Percentiles rank a stretch among this genome's conserved stretches.
Conservation (phyloP, 2,329 filamentous ascomycete species). For the Fusarium sp. region DNA sequence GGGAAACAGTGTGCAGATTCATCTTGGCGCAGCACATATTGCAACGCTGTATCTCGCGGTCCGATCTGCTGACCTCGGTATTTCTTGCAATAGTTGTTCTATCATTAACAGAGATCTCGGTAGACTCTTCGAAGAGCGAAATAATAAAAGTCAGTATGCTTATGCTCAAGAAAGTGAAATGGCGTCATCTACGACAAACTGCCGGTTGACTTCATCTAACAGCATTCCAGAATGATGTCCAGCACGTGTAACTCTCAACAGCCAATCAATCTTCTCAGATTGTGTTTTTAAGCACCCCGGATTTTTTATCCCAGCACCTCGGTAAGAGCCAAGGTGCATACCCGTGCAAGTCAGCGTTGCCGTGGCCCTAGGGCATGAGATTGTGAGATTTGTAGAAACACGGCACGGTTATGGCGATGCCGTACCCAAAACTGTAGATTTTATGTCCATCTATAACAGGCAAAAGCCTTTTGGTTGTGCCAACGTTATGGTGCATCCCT, state of each 20-base stretch:
- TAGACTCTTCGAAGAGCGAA: not conserved
- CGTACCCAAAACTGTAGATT: not conserved
- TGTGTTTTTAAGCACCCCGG: slow-evolving; percentile 33
- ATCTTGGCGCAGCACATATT: slow-evolving; percentile 3
- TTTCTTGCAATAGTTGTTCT: not conserved
- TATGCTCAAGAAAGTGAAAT: not conserved
- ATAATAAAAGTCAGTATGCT: too few species aligned
- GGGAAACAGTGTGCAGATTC: slow-evolving; percentile 19
- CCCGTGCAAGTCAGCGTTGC: slow-evolving; percentile 10
- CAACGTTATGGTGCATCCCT: too few species aligned
- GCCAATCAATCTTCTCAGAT: slow-evolving; percentile 24
- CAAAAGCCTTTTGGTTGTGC: too few species aligned
- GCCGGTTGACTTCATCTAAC: slow-evolving; percentile 13
- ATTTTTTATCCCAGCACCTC: slow-evolving; percentile 22
- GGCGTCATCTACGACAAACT: slow-evolving; percentile 1
- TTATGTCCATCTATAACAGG: too few species aligned
- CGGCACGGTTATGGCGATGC: not conserved
- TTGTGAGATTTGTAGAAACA: not conserved
- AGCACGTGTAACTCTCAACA: slow-evolving; percentile 7
- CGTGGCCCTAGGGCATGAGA: slow-evolving; percentile 8
- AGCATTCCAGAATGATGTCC: slow-evolving; percentile 24
- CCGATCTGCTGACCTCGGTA: not conserved
- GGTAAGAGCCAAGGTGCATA: slow-evolving; percentile 13
- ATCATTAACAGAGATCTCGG: not conserved
- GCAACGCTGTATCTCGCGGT: not conserved